Evolutionary conservation across 805 yeast genomes (phyloP), one percentile per base, ranked within the genome.

Genomic region (Scheffersomyces ergatensis): DNA sequence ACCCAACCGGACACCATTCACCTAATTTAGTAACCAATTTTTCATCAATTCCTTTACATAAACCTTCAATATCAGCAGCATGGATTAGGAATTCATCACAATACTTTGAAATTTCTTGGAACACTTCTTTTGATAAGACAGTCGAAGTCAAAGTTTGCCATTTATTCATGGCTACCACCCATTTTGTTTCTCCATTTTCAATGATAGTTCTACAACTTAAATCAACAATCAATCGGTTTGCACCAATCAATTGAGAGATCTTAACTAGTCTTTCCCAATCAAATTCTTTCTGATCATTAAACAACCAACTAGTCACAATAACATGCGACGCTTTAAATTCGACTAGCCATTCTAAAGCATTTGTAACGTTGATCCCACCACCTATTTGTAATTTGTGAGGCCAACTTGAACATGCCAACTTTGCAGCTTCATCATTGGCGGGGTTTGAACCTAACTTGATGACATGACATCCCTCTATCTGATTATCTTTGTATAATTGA

Each of bases 1-100:
- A 68, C 1, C 71, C 73, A 0, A 39, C 17, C 2, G 74, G 76
- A 48, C 80, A 74, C 98, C 98, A 93, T 49, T 83, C 79, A 17
- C 89, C 89, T 31, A 93, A 67, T 41, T 75, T 75, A 20, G 44
- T 42, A 4, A 93, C 97, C 33, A 93, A 68, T 14, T 80, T 77
- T 55, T 82, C 82, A 55, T 93, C 99, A 25, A 93, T 86, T 0
- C 99, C 99, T 32, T 80, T 76, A 60, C 99, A 93, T 14, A 93
- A 71, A 0, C 99, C 99, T 63, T 93, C 99, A 3, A 93, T 98
- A 62, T 93, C 99, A 0, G 99, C 99, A 3, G 99, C 99, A 65
- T 93, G 99, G 14, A 93, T 83, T 39, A 93, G 67, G 55, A 92
- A 87, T 64, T 93, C 99, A 48, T 80, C 76, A 53, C 97, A 88